Base-by-base conservation (phyloP, 2,329 filamentous ascomycete species). In the Cryphonectria parasitica region DNA sequence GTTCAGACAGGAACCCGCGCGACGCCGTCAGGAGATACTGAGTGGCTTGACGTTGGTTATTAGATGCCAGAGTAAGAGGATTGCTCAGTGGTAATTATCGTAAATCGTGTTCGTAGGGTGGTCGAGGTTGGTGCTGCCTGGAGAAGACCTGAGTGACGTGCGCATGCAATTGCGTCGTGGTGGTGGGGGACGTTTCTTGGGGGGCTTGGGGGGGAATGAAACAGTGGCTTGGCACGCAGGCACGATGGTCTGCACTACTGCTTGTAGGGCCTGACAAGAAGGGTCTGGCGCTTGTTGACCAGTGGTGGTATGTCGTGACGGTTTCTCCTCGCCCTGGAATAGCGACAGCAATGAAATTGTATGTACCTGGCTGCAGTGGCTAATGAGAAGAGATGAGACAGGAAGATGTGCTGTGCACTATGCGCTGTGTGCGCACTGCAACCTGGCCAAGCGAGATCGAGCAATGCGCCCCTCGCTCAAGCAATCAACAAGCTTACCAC, bases 151-250 rank as follows among this genome's bases (percentile, higher is more conserved):
- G 64, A 56, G 49, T 45, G 54, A 61, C 65, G 52, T 41, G 34
- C 68, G 60, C 34, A 52, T 64, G 31, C 28, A 64, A 69, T 60
- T 64, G 67, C 62, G 70, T 64, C 39, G 28, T 67, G 65, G 63
- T 67, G 45, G 66, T 15, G 31, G 58, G 43, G 17, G 66, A 60
- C 49, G 70, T 70, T 68, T 62, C 54, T 45, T 65, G 70, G 31
- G 58, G n/a, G n/a, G n/a, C n/a, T n/a, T n/a, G 58, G 58, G 58
- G 31, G n/a, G 49, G 45, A 58, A 61, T 52, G 70, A 72, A 72
- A 72, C 68, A 61, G 70, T 68, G 64, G 61, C 68, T 69, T 66
- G 70, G 70, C 69, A 56, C 41, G 31, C 65, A 43, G 56, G 54
- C 41, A 60, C 41, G 64, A 62, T 52, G 52, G 54, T 19, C 54